A percentile compares a stretch with the other conserved stretches of the same genome.
Evolutionary conservation across 2,329 filamentous ascomycete genomes (phyloP).

Genomic region (Acrocalymma vagum): DNA sequence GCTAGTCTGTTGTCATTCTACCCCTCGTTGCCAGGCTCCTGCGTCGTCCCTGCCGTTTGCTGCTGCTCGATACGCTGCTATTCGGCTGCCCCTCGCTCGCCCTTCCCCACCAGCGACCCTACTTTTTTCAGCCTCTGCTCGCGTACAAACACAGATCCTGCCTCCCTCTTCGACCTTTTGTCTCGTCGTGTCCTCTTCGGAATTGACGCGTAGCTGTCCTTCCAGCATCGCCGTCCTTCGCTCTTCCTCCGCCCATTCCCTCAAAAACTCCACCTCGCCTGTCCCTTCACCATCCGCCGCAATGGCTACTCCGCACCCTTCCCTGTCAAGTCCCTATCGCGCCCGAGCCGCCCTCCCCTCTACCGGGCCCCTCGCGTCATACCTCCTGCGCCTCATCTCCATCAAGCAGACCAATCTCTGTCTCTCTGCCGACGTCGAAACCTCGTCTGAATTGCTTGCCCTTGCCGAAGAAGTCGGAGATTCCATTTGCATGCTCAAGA

Average conservation of each 20-base stretch:
- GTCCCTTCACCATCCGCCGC: slow-evolving; percentile 9
- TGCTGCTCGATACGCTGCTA: too few relatives aligned
- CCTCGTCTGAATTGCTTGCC: slow-evolving; percentile 62
- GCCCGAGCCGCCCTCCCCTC: slow-evolving; percentile 54
- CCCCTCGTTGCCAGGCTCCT: too few relatives aligned
- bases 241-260: too few relatives aligned
- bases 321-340: slow-evolving; percentile 53
- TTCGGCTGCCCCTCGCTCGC: too few relatives aligned
- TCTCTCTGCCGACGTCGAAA: slow-evolving; percentile 66
- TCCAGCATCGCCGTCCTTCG: too few relatives aligned
- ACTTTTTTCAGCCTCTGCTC: too few relatives aligned
- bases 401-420: slow-evolving; percentile 62
- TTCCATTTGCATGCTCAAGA: slow-evolving; percentile 67
- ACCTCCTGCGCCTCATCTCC: slow-evolving; percentile 58
- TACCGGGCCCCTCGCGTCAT: slow-evolving; percentile 55
- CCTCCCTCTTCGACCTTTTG: background rate
- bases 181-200: background rate
- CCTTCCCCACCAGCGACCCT: too few relatives aligned
- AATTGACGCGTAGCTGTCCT: too few relatives aligned
- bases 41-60: too few relatives aligned
- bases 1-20: too few relatives aligned
- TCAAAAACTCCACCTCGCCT: background rate
- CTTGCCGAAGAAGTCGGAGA: slow-evolving; percentile 68
- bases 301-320: slow-evolving; percentile 43
- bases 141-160: background rate